Evolutionary conservation across 148 eudicot genomes (phyloP).

Genomic region (Rhododendron kiyosumense): DNA sequence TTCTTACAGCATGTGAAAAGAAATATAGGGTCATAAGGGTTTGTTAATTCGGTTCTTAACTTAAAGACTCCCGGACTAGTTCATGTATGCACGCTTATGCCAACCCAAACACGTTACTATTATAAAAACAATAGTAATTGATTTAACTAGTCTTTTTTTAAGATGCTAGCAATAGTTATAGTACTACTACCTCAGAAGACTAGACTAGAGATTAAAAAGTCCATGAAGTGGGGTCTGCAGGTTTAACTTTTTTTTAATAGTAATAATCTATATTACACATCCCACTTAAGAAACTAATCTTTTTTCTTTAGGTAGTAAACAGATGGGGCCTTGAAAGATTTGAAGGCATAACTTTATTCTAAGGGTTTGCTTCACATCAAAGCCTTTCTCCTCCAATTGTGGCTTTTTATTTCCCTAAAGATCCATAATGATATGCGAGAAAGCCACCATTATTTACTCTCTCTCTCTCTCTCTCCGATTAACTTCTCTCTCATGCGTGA

Average conservation of each 20-base stretch:
- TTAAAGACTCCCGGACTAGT: too few relatives aligned
- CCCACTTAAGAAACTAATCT: background rate
- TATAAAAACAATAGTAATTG: too few relatives aligned
- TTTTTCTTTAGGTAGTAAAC: background rate
- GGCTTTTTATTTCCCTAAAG: background rate
- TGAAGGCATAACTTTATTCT: background rate
- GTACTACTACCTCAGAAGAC: background rate
- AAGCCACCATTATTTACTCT: too few relatives aligned
- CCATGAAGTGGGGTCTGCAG: background rate
- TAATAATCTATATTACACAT: background rate
- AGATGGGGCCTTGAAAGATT: background rate
- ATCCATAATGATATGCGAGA: background rate
- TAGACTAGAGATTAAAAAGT: background rate
- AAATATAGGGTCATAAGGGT: too few relatives aligned
- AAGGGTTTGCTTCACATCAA: constrained; percentile 12
- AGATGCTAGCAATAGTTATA: too few relatives aligned
- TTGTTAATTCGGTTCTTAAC: too few relatives aligned
- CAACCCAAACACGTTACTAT: too few relatives aligned
- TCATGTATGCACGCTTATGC: background rate
- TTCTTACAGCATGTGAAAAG: too few relatives aligned
- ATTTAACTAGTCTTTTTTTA: background rate
- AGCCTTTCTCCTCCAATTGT: background rate
- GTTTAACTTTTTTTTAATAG: background rate
- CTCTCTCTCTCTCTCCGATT: background rate
- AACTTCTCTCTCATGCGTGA: background rate